A percentile compares a stretch with the other conserved stretches of the same genome.
Conservation (phyloP, 169 alveolate species). For the Nephromyces sp. region DNA sequence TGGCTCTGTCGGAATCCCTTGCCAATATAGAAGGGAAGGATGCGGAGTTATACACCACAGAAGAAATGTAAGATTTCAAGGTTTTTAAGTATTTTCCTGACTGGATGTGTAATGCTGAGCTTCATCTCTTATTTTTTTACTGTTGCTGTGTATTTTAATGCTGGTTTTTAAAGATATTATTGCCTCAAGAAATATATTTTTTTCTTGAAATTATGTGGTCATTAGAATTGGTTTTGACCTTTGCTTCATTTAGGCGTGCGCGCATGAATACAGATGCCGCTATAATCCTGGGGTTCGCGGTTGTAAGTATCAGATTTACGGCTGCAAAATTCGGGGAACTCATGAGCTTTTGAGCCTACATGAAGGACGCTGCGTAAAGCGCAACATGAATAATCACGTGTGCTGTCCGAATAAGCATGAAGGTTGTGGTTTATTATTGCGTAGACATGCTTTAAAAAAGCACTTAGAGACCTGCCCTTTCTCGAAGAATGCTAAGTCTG, state of each 20-base stretch:
- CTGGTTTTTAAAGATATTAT: too few species aligned
- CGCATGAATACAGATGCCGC: conserved; percentile 32
- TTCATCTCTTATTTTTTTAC: too few species aligned
- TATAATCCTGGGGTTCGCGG: conserved; percentile 31
- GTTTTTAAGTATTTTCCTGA: too few species aligned
- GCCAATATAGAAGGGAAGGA: background rate
- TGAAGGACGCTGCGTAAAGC: conserved; percentile 35
- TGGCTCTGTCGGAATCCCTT: background rate
- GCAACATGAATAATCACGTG: conserved; percentile 34
- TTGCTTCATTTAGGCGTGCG: conserved; percentile 14
- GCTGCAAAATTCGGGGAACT: conserved; percentile 34
- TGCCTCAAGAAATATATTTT: too few species aligned
- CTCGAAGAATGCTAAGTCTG: background rate
- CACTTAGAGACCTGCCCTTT: conserved; percentile 30
- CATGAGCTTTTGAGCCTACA: conserved; percentile 26
- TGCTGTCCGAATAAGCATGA: conserved; percentile 13
- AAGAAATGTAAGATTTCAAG: background rate
- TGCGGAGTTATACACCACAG: background rate
- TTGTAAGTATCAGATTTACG: conserved; percentile 24
- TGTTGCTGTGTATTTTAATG: too few species aligned
- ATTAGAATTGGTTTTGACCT: too few species aligned
- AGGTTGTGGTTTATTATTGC: conserved; percentile 18
- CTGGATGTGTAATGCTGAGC: too few species aligned
- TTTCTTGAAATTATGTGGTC: too few species aligned
- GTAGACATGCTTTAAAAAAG: conserved; percentile 18